Conservation (phyloP, 1,284 basidiomycete species). For the Austroboletus novae-zelandiae region DNA sequence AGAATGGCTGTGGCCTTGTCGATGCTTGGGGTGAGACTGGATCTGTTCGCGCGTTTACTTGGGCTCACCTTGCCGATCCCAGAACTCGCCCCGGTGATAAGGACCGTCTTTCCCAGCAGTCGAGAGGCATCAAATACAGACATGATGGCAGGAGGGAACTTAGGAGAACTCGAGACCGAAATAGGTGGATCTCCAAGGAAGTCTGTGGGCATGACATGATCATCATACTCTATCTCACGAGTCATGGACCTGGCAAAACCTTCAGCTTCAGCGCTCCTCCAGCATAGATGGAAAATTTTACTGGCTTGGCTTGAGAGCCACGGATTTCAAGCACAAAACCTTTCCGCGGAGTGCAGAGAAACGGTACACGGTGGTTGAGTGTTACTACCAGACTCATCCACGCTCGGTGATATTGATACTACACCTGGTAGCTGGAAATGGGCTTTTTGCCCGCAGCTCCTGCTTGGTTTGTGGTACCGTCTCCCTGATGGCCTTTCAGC, state of each 20-base stretch:
- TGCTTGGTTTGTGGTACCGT: slow-evolving; percentile 41
- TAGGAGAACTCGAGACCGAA: neutral
- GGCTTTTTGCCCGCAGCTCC: slow-evolving; percentile 56
- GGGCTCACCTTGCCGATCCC: slow-evolving; percentile 72
- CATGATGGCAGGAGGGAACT: slow-evolving; percentile 44
- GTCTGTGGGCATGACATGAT: too few relatives aligned
- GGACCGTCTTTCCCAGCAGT: slow-evolving; percentile 79
- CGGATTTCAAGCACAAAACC: slow-evolving; percentile 46
- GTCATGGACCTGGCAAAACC: too few relatives aligned
- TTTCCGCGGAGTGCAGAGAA: slow-evolving; percentile 47
- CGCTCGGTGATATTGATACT: slow-evolving; percentile 1
- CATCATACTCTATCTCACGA: too few relatives aligned
- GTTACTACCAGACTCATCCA: neutral
- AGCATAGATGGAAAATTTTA: slow-evolving; percentile 46
- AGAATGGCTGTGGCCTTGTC: slow-evolving; percentile 76
- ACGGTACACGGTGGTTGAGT: slow-evolving; percentile 38
- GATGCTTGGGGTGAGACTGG: slow-evolving; percentile 1
- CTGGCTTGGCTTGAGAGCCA: slow-evolving; percentile 54
- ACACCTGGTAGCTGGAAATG: slow-evolving; percentile 53
- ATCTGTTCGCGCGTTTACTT: neutral
- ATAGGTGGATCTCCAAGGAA: neutral
- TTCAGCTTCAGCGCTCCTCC: slow-evolving; percentile 5
- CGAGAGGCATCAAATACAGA: slow-evolving; percentile 77
- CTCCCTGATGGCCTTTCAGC: too few relatives aligned
- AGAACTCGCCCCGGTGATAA: slow-evolving; percentile 83